A percentile compares a stretch with the other conserved stretches of the same genome.
These are phyloP conservation scores for Alternaria triticimaculans DNA, from an alignment of 2,329 filamentous ascomycete genomes.

Conservation along the genomic window DNA sequence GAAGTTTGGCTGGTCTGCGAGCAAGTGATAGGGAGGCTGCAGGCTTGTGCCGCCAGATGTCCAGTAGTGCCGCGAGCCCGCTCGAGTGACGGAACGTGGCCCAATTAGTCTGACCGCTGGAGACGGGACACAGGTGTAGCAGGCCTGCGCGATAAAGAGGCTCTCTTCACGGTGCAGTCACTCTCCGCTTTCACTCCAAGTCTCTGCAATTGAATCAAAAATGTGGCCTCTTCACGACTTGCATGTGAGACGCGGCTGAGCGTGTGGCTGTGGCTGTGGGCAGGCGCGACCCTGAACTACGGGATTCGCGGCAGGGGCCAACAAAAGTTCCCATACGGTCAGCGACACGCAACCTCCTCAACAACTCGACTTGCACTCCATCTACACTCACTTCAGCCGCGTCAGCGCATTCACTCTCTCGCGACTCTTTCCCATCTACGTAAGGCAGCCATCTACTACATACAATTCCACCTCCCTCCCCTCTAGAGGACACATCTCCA, in stretches of 20 bases:
- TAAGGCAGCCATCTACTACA: constrained; percentile 39
- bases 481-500: constrained; percentile 41
- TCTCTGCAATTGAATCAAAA: neutral
- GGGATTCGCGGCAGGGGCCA: constrained; percentile 26
- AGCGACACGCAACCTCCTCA: constrained; percentile 8
- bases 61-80: constrained; percentile 26
- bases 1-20: constrained; percentile 23
- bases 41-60: constrained; percentile 33
- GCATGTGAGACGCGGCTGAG: constrained; percentile 17
- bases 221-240: constrained; percentile 8
- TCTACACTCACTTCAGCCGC: constrained; percentile 29
- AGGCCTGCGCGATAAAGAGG: constrained; percentile 12
- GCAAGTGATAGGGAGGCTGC: constrained; percentile 38
- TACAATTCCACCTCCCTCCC: constrained; percentile 3
- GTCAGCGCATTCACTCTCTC: constrained; percentile 26
- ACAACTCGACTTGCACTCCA: neutral
- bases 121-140: constrained; percentile 11
- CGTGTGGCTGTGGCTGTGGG: constrained; percentile 16
- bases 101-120: constrained; percentile 20
- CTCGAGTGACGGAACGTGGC: constrained; percentile 37
- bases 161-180: neutral
- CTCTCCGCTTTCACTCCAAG: neutral
- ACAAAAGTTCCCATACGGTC: constrained; percentile 7
- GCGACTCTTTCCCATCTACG: constrained; percentile 19
- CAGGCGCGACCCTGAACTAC: constrained; percentile 15